Evolutionary conservation across 352 stramenopile species (phyloP), one percentile per base, ranked within the genome.

Genomic region (Pythium folliculosum): DNA sequence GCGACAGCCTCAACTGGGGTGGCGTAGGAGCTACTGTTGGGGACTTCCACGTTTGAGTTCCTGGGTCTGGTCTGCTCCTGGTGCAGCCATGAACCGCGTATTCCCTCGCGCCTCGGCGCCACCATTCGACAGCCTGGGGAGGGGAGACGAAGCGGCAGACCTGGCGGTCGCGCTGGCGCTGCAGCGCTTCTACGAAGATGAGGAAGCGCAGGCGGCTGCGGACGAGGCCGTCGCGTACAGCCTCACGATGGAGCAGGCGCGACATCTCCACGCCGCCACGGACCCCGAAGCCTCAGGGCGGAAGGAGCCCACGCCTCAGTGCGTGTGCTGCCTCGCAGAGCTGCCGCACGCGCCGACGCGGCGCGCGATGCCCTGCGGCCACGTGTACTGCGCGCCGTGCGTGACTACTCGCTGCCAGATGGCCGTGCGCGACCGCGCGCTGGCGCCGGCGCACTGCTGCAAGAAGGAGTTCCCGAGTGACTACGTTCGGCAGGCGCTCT

Each of bases 361-460:
- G 3, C 77, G 78, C 17, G 60, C 76, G 38, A 63, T 89, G 49
- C 63, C 76, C 5, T 94, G 84, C 38, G 75, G 77, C 2, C 82
- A 94, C 35, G 25, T 90, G 19, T 94, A 92, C 60, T 94, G 86
- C 58, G 60, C 51, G 2, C 49, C 69, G 5, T 92, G 86, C 52
- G 75, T 94, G 52, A 40, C 52, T 6, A 80, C 73, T 44, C 79
- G 83, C 19, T 85, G 77, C 66, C 71, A 77, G 22, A 87, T 89
- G 74, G 76, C 73, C 30, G 65, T 91, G 0, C 60, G 63, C 3
- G 79, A 94, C 60, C 80, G 85, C 10, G 72, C 74, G 27, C 72
- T 90, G 60, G 70, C 87, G 23, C 85, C 85, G 37, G 77, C 82
- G 14, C 83, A 88, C 57, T 94, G 83, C 75, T 94, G 83, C 73